These are phyloP conservation scores for Acanthamoeba triangularis DNA, from an alignment of 208 protist species.

Conservation along the genomic window DNA sequence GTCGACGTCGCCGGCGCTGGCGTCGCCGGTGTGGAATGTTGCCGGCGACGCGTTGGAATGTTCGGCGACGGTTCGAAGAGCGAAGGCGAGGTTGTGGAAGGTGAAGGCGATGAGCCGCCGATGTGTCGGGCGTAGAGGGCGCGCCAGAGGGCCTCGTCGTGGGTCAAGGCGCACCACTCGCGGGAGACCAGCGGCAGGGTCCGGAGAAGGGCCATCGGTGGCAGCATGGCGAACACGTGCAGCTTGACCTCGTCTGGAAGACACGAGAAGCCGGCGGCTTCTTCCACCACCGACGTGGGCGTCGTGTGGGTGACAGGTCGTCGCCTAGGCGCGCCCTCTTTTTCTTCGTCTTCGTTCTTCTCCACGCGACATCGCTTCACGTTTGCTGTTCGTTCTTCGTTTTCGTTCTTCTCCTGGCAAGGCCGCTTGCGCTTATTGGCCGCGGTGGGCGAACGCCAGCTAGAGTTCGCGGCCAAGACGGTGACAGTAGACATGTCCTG, in stretches of 20 bases:
- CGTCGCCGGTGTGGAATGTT: not conserved
- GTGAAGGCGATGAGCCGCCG: not conserved
- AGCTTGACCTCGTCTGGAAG: slow-evolving; percentile 69
- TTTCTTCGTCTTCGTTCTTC: not conserved
- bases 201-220: not conserved
- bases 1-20: not conserved
- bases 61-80: not conserved
- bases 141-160: slow-evolving; percentile 42
- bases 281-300: not conserved
- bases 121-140: not conserved
- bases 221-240: slow-evolving; percentile 29
- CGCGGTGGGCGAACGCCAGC: no score
- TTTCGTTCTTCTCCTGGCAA: no score
- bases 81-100: not conserved
- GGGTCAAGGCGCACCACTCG: not conserved
- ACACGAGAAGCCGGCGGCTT: not conserved
- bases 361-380: not conserved
- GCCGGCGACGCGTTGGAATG: no score
- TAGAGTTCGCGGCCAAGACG: no score
- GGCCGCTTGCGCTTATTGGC: no score
- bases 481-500: no score
- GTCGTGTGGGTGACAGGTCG: not conserved
- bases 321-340: no score
- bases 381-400: not conserved
- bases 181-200: slow-evolving; percentile 26